Conservation (phyloP, 352 stramenopile species). For the Globisporangium perplexum region DNA sequence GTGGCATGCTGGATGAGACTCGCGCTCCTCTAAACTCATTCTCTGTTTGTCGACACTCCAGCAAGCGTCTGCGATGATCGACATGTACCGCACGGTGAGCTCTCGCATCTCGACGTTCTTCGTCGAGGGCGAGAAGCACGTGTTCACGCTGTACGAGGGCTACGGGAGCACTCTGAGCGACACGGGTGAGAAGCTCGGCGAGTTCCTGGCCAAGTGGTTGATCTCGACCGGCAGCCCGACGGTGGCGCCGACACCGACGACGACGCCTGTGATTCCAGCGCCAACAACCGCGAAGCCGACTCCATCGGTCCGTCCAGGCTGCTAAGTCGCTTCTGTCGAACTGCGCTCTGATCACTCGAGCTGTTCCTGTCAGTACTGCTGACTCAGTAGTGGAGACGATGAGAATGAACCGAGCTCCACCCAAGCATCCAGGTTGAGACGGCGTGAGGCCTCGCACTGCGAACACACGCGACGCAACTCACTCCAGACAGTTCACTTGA, state of each 20-base stretch:
- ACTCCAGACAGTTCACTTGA: not conserved
- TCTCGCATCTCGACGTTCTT: slow-evolving; percentile 24
- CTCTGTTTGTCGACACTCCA: not conserved
- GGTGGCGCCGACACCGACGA: not conserved
- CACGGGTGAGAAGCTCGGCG: slow-evolving; percentile 4
- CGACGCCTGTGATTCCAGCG: no score
- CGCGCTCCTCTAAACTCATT: not conserved
- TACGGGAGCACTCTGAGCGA: slow-evolving; percentile 5
- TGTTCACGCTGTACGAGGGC: slow-evolving; percentile 15
- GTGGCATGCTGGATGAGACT: slow-evolving; percentile 36
- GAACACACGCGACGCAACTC: not conserved
- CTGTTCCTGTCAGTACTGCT: no score
- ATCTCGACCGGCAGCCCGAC: not conserved
- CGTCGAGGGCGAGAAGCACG: slow-evolving; percentile 23
- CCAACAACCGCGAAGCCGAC: slow-evolving; percentile 1
- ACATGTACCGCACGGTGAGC: slow-evolving; percentile 20
- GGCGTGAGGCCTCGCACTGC: no score
- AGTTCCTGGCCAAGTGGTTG: slow-evolving; percentile 5
- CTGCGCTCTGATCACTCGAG: not conserved
- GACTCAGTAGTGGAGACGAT: no score
- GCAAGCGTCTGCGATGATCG: slow-evolving; percentile 15
- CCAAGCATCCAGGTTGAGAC: not conserved
- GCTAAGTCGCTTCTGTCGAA: not conserved
- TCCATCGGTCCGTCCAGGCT: not conserved
- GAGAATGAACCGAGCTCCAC: no score